Base-by-base conservation (phyloP, 2,329 filamentous ascomycete species). In the Beauveria brongniartii region DNA sequence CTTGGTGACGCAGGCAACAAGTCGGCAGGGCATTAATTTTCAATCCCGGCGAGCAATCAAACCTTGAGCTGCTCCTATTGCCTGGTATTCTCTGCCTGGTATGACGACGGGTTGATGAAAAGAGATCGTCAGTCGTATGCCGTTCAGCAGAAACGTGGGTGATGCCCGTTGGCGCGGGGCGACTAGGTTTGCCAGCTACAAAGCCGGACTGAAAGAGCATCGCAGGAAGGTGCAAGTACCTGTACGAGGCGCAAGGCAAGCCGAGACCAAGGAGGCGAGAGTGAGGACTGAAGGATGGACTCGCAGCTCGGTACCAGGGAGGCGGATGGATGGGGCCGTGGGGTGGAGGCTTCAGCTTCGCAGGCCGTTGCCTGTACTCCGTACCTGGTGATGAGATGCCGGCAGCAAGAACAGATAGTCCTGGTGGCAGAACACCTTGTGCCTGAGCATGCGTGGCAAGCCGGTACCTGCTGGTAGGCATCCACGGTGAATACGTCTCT, bases 331-430 rank as follows among this genome's bases (percentile, higher is more conserved):
- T 24, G 54, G 54, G 54, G 54, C 28, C 54, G 43, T 48, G 43
- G 43, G 43, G 54, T 16, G 50, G n/a, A n/a, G 30, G 18, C 41
- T 56, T 56, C 54, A 56, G 54, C 54, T 56, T 48, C 54, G 20
- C 54, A 56, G 54, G 54, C 54, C 6, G 50, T 22, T 22, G 30
- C 10, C 5, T n/a, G n/a, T n/a, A n/a, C n/a, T n/a, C n/a, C 5
- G 16, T 20, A 28, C 26, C 24, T 55, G 26, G 26, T 47, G 26
- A 18, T 24, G 26, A 18, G 37, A 14, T 37, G 41, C 28, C 2
- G 43, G 28, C 12, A 18, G 16, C 26, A 55, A 47, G 43, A 20
- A 48, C 28, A 56, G 10, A 34, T 9, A n/a, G 1, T 34, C 12
- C 12, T 34, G 12, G 12, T 16, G 34, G 5, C 12, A 16, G 34